Evolutionary conservation across 805 yeast species (phyloP).

Genomic region (Lipomyces chichibuensis): DNA sequence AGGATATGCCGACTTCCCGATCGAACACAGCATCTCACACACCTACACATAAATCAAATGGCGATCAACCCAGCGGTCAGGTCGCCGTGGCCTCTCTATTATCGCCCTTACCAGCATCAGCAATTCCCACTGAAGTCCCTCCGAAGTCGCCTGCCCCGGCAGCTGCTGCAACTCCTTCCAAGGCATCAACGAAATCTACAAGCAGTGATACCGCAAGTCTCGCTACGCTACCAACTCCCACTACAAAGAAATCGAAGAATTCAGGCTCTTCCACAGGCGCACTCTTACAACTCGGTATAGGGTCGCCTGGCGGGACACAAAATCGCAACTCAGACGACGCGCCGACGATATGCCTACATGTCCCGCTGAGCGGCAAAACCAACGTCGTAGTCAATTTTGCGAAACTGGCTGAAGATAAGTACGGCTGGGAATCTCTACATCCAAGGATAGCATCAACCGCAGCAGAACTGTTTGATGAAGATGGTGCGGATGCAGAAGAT

Average conservation of each 20-base stretch:
- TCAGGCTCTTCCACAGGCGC: constrained; percentile 2
- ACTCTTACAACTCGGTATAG: not conserved
- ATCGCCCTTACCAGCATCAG: not conserved
- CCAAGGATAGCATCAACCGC: constrained; percentile 33
- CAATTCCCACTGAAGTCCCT: constrained; percentile 1
- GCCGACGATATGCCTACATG: constrained; percentile 33
- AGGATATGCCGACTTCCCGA: constrained; percentile 8
- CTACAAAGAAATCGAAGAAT: constrained; percentile 8
- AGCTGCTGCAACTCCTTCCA: constrained; percentile 6
- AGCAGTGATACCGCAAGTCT: constrained; percentile 2
- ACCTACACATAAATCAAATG: not conserved
- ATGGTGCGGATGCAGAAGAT: constrained; percentile 49
- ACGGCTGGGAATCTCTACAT: constrained; percentile 62
- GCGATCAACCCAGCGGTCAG: not conserved
- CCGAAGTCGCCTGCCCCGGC: not conserved
- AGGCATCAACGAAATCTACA: not conserved
- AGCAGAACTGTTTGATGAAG: constrained; percentile 49
- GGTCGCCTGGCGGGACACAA: not conserved
- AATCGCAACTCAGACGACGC: constrained; percentile 6
- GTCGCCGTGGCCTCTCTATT: constrained; percentile 2
- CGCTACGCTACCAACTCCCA: constrained; percentile 13
- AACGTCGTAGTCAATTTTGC: constrained; percentile 68
- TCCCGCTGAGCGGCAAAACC: constrained; percentile 36
- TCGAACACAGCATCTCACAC: constrained; percentile 2
- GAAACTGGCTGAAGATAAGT: constrained; percentile 77